A percentile compares a stretch with the other conserved stretches of the same genome.
Evolutionary conservation across 2,329 filamentous ascomycete species (phyloP).

Genomic region (Fusarium buharicum): DNA sequence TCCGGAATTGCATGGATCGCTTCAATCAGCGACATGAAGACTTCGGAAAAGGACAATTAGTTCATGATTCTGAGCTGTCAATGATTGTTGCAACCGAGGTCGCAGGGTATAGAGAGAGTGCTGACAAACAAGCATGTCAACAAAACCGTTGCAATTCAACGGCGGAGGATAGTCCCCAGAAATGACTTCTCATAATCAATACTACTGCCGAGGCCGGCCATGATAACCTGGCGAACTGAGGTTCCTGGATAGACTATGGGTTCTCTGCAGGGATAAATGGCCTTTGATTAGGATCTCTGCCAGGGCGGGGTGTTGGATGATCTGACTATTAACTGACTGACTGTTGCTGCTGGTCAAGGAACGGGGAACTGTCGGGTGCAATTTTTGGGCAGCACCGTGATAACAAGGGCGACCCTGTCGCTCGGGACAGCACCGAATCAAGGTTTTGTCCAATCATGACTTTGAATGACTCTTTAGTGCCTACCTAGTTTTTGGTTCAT

Average conservation of each 20-base stretch:
- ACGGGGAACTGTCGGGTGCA: conserved; percentile 29
- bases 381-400: conserved; percentile 14
- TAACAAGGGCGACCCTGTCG: conserved; percentile 23
- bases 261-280: conserved; percentile 20
- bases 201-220: conserved; percentile 1
- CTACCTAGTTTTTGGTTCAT: conserved; percentile 16
- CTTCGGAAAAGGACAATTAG: conserved; percentile 1
- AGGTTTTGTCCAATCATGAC: conserved; percentile 1
- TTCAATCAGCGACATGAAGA: background rate
- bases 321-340: conserved; percentile 35
- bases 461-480: conserved; percentile 18
- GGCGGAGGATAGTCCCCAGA: conserved; percentile 3
- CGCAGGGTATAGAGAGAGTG: background rate
- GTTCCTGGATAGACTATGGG: conserved; percentile 1
- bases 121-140: conserved; percentile 16
- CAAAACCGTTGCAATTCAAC: conserved; percentile 6
- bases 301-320: conserved; percentile 22
- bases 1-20: background rate
- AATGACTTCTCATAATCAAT: conserved; percentile 28
- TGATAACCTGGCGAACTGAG: conserved; percentile 4
- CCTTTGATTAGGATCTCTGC: conserved; percentile 22
- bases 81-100: conserved; percentile 21
- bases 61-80: conserved; percentile 11
- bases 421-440: conserved; percentile 30
- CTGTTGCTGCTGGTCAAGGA: conserved; percentile 23